phyloP scores from a whole-genome alignment of 106 monocot genomes.

The Posidonia australis region DNA sequence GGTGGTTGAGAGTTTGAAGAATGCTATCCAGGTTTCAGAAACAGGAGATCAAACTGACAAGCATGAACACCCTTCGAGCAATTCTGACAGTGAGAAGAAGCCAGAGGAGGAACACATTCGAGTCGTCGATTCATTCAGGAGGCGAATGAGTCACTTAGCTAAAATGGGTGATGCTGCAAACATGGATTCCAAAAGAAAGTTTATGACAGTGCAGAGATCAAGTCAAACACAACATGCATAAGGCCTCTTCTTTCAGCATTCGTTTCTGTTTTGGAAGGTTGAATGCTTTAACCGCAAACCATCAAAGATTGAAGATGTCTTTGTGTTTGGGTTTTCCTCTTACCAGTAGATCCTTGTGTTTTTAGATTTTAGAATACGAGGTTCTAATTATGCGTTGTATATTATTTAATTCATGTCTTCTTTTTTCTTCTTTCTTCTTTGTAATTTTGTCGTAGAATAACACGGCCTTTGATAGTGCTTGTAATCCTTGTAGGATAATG shows the following conservation, averaged over 20 bases:
- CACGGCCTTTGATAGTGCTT: too few species aligned
- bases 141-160: constrained; percentile 40
- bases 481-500: too few species aligned
- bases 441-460: too few species aligned
- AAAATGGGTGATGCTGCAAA: constrained; percentile 29
- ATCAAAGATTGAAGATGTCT: background rate
- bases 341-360: too few species aligned
- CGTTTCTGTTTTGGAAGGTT: background rate
- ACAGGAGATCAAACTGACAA: background rate
- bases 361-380: too few species aligned
- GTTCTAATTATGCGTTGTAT: too few species aligned
- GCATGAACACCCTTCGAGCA: constrained; percentile 8
- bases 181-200: constrained; percentile 13
- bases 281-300: background rate
- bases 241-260: background rate
- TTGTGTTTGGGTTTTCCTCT: background rate
- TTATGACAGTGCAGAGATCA: constrained; percentile 19
- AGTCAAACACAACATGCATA: constrained; percentile 2
- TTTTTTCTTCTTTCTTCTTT: too few species aligned
- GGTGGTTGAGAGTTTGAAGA: constrained; percentile 37
- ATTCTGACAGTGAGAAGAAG: constrained; percentile 6
- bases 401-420: too few species aligned
- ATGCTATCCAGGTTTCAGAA: constrained; percentile 25
- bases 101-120: constrained; percentile 7
- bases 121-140: constrained; percentile 19